Percentiles rank a stretch among this genome's conserved stretches.
phyloP scores from a whole-genome alignment of 2,329 filamentous ascomycete species.

The Cadophora luteo-olivacea region DNA sequence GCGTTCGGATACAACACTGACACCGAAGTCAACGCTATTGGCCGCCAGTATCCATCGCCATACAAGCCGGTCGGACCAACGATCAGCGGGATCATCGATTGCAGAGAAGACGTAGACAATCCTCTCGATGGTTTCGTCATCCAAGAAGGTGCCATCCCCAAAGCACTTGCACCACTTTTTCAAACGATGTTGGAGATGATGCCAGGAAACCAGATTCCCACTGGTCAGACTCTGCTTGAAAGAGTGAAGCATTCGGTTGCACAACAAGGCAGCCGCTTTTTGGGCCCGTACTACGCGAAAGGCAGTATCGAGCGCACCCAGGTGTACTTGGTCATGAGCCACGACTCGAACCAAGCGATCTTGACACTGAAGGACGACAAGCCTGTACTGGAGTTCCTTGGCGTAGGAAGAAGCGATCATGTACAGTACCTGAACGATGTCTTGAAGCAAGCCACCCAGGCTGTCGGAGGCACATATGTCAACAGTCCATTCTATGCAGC shows the following conservation, averaged over 20 bases:
- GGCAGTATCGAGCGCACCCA: constrained; percentile 66
- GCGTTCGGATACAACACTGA: constrained; percentile 70
- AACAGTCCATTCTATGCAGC: constrained; percentile 64
- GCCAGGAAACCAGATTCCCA: constrained; percentile 53
- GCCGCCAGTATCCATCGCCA: constrained; percentile 54
- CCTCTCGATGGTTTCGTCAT: constrained; percentile 68
- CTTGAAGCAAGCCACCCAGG: constrained; percentile 59
- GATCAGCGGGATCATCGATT: constrained; percentile 68
- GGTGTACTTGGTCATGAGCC: constrained; percentile 61
- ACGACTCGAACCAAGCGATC: constrained; percentile 59
- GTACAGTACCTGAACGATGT: constrained; percentile 59
- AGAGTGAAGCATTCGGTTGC: constrained; percentile 55
- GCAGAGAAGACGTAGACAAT: constrained; percentile 57
- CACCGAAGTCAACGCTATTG: constrained; percentile 61
- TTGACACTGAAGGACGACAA: constrained; percentile 65
- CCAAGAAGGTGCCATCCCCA: constrained; percentile 67
- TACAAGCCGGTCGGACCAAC: constrained; percentile 65
- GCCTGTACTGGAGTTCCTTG: constrained; percentile 64
- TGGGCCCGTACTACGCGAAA: constrained; percentile 62
- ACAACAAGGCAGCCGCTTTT: constrained; percentile 57
- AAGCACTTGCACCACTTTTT: constrained; percentile 61
- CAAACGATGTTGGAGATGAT: constrained; percentile 62
- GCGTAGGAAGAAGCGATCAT: constrained; percentile 61
- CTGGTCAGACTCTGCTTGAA: constrained; percentile 49
- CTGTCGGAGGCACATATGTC: constrained; percentile 65